Conservation (phyloP, 805 yeast genomes). For the Kodamaea nitidulidarum region DNA sequence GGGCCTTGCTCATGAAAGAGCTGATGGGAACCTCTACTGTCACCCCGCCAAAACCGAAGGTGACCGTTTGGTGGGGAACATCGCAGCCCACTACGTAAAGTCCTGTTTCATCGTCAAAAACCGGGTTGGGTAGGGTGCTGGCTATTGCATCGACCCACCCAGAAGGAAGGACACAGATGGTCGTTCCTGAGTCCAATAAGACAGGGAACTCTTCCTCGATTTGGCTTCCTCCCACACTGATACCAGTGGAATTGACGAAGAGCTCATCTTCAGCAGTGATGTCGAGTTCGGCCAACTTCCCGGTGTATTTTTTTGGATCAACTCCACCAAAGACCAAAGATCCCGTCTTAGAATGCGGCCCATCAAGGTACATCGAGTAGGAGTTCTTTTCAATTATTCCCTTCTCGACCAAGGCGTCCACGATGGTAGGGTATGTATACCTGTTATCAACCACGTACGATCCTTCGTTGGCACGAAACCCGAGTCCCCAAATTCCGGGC, state of each 20-base stretch:
- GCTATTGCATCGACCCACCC: constrained; percentile 10
- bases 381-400: constrained; percentile 9
- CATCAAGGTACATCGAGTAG: constrained; percentile 13
- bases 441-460: background rate
- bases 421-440: constrained; percentile 3
- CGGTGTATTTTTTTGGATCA: constrained; percentile 14
- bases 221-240: background rate
- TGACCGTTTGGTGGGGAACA: background rate
- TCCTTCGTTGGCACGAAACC: constrained; percentile 6
- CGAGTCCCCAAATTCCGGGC: constrained; percentile 8
- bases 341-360: constrained; percentile 9
- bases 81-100: constrained; percentile 6
- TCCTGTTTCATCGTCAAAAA: background rate
- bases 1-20: background rate
- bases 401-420: constrained; percentile 2
- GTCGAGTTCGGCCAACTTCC: constrained; percentile 1
- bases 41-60: constrained; percentile 1
- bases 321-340: constrained; percentile 16
- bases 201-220: background rate
- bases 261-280: background rate
- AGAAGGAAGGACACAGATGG: constrained; percentile 7
- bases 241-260: constrained; percentile 2
- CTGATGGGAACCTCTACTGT: constrained; percentile 1
- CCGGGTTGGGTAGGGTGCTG: constrained; percentile 8
- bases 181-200: constrained; percentile 8